phyloP scores from a whole-genome alignment of 2,329 filamentous ascomycete species.

The Cadophora sp. region DNA sequence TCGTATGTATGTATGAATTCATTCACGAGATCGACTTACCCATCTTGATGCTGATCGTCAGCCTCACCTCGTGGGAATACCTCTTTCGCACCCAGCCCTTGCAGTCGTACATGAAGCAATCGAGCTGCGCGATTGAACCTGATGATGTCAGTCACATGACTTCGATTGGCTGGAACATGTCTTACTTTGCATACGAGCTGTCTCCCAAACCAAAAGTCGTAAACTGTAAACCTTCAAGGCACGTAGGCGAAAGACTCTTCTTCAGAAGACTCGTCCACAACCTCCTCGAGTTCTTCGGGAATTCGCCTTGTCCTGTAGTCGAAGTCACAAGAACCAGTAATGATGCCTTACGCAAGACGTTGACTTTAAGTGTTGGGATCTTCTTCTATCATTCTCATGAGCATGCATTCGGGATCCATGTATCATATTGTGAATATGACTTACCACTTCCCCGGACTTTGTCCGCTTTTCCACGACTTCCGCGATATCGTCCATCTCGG shows the following conservation, averaged over 20 bases:
- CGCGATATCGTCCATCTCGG: conserved; percentile 69
- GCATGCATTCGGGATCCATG: conserved; percentile 7
- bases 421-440: conserved; percentile 44
- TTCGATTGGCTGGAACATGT: conserved; percentile 19
- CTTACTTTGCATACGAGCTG: conserved; percentile 89
- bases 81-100: conserved; percentile 81
- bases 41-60: conserved; percentile 92
- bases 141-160: conserved; percentile 23
- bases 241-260: conserved; percentile 75
- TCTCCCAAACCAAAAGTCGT: conserved; percentile 92
- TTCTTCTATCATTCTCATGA: conserved; percentile 45
- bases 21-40: conserved; percentile 63
- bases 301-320: conserved; percentile 93
- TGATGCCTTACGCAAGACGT: conserved; percentile 53
- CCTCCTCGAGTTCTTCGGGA: conserved; percentile 79
- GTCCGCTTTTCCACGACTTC: conserved; percentile 16
- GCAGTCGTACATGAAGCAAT: conserved; percentile 83
- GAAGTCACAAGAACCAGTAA: conserved; percentile 84
- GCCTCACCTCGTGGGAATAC: conserved; percentile 83
- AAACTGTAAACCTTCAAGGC: conserved; percentile 73
- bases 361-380: conserved; percentile 40
- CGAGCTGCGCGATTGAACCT: conserved; percentile 94
- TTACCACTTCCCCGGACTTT: conserved; percentile 70
- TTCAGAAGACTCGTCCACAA: conserved; percentile 89
- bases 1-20: neutral